These are phyloP conservation scores for Blastocystis sp. DNA, from an alignment of 352 stramenopile species.

Conservation along the genomic window DNA sequence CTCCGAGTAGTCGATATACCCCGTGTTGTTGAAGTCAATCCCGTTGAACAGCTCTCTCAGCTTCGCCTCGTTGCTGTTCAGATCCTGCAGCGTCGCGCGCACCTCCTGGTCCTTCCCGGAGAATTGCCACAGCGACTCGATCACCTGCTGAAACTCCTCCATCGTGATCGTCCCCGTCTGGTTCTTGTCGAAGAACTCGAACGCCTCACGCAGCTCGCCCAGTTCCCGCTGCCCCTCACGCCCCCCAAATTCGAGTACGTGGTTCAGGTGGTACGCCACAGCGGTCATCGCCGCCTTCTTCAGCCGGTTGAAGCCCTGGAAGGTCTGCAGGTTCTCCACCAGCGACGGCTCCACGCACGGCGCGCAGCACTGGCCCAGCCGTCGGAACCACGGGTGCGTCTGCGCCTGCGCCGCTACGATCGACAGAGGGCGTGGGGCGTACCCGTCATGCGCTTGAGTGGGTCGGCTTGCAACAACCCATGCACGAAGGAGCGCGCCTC, in stretches of 20 bases:
- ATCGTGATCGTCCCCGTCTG: conserved; percentile 29
- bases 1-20: conserved; percentile 55
- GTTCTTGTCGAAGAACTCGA: conserved; percentile 51
- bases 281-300: conserved; percentile 63
- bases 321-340: conserved; percentile 44
- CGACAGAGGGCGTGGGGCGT: no score
- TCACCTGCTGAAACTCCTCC: conserved; percentile 57
- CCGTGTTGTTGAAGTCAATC: conserved; percentile 62
- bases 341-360: background rate
- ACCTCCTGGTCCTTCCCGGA: background rate
- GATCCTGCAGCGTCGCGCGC: background rate
- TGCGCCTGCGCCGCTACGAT: conserved; percentile 43
- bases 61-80: conserved; percentile 29
- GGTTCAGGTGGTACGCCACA: conserved; percentile 58
- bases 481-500: conserved; percentile 45
- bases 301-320: conserved; percentile 33
- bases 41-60: conserved; percentile 26
- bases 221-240: conserved; percentile 17
- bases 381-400: conserved; percentile 15
- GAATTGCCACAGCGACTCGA: conserved; percentile 21
- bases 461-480: conserved; percentile 33
- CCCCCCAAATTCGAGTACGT: background rate
- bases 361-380: background rate
- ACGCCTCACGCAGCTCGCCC: conserved; percentile 4
- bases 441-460: conserved; percentile 22